Conservation (phyloP, 257 asterid genomes). For the Rubia yunnanensis region DNA sequence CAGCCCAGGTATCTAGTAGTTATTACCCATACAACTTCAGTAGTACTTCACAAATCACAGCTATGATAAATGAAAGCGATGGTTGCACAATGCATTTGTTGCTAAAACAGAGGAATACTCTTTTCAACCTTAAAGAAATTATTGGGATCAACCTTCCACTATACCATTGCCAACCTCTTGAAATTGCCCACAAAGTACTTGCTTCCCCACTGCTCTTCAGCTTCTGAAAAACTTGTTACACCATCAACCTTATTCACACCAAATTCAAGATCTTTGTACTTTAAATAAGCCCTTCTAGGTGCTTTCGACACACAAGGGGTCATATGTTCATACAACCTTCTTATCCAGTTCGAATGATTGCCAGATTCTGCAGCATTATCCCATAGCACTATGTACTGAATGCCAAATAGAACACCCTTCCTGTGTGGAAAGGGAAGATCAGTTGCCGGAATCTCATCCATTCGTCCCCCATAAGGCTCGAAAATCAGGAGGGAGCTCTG, state of each 20-base stretch:
- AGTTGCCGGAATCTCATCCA: slow-evolving; percentile 27
- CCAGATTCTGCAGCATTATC: slow-evolving; percentile 2
- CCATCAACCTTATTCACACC: slow-evolving; percentile 22
- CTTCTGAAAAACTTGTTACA: slow-evolving; percentile 22
- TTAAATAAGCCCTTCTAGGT: slow-evolving; percentile 51
- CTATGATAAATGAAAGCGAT: too few relatives aligned
- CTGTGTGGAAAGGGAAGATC: slow-evolving; percentile 57
- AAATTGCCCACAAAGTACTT: slow-evolving; percentile 46
- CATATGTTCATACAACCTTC: slow-evolving; percentile 33
- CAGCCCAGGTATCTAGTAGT: too few relatives aligned
- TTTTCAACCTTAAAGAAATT: slow-evolving; percentile 51
- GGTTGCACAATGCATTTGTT: too few relatives aligned
- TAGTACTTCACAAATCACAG: too few relatives aligned
- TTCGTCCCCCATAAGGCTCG: slow-evolving; percentile 52
- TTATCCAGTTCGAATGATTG: slow-evolving; percentile 29
- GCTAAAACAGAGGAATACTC: slow-evolving; percentile 29
- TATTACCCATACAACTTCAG: too few relatives aligned
- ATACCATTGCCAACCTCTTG: slow-evolving; percentile 32
- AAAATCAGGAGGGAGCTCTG: slow-evolving; percentile 26
- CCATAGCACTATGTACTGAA: slow-evolving; percentile 56
- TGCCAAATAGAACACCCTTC: slow-evolving; percentile 27
- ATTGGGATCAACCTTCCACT: slow-evolving; percentile 37
- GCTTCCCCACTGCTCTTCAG: slow-evolving; percentile 33
- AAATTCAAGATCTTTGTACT: slow-evolving; percentile 54
- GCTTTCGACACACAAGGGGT: slow-evolving; percentile 31